These are phyloP conservation scores for Poronia punctata DNA, from an alignment of 495 filamentous ascomycete genomes.

Conservation along the genomic window DNA sequence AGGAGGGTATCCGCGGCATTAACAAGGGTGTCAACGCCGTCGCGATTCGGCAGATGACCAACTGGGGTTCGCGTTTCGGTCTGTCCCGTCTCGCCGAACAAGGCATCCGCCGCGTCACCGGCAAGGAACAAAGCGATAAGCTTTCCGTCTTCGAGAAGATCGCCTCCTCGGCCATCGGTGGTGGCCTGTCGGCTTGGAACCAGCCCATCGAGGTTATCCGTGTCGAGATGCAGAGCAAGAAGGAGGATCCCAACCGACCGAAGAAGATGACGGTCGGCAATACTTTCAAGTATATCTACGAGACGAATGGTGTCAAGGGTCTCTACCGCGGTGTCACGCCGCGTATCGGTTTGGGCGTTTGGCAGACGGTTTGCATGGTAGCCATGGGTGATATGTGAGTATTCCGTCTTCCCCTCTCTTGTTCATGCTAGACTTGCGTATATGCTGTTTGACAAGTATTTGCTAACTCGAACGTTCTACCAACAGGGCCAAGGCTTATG, in stretches of 20 bases:
- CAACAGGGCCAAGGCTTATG: slow-evolving; percentile 86
- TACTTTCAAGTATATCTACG: slow-evolving; percentile 89
- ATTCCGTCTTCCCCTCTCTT: slow-evolving; percentile 7
- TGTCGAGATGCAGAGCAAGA: slow-evolving; percentile 99
- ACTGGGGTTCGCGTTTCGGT: slow-evolving; percentile 97
- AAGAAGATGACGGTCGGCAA: slow-evolving; percentile 97
- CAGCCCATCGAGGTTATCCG: slow-evolving; percentile 99
- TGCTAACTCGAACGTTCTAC: slow-evolving; percentile 13
- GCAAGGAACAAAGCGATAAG: slow-evolving; percentile 73
- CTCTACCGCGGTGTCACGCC: slow-evolving; percentile 94
- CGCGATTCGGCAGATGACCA: slow-evolving; percentile 96
- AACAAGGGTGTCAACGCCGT: slow-evolving; percentile 98
- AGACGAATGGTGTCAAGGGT: slow-evolving; percentile 79
- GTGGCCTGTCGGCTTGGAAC: slow-evolving; percentile 95
- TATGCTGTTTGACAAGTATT: slow-evolving; percentile 2
- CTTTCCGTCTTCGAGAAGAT: slow-evolving; percentile 82
- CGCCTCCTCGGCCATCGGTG: slow-evolving; percentile 76
- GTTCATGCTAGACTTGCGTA: not conserved
- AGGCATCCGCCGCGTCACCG: slow-evolving; percentile 71
- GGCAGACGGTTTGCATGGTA: slow-evolving; percentile 99
- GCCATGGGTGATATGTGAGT: slow-evolving; percentile 97
- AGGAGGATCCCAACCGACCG: slow-evolving; percentile 89
- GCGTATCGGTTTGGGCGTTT: slow-evolving; percentile 88
- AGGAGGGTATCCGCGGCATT: slow-evolving; percentile 91
- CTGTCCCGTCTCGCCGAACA: slow-evolving; percentile 83